Percentiles rank a stretch among this genome's conserved stretches.
Evolutionary conservation across 768 basidiomycete genomes (phyloP).

Genomic region (Rhizopogon salebrosus): DNA sequence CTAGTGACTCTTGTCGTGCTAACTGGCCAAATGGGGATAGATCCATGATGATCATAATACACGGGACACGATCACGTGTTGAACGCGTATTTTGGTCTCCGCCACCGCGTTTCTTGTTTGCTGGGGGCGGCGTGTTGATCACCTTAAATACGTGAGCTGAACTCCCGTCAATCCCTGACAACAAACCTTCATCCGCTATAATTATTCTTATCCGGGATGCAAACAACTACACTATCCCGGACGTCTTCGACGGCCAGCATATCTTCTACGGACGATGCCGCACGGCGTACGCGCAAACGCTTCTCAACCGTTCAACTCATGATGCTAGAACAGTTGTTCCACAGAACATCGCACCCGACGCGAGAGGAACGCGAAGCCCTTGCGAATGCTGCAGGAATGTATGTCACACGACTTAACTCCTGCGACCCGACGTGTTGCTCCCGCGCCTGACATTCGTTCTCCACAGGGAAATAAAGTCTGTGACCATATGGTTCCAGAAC

Average conservation of each 20-base stretch:
- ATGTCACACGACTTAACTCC: conserved; percentile 18
- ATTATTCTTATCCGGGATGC: conserved; percentile 6
- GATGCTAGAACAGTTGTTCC: conserved; percentile 70
- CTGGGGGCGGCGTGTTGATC: conserved; percentile 1
- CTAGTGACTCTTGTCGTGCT: too few relatives aligned
- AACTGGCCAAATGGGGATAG: neutral
- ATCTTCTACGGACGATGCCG: conserved; percentile 41
- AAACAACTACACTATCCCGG: conserved; percentile 35
- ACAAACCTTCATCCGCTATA: neutral
- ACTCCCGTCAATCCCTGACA: neutral
- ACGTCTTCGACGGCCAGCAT: conserved; percentile 55
- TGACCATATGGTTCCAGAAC: conserved; percentile 32
- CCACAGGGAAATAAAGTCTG: conserved; percentile 29
- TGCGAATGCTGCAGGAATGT: conserved; percentile 61
- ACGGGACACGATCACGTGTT: conserved; percentile 25
- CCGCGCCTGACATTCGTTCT: conserved; percentile 9
- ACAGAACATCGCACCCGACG: conserved; percentile 69
- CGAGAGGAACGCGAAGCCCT: conserved; percentile 65
- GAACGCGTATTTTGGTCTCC: conserved; percentile 14
- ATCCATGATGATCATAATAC: conserved; percentile 2
- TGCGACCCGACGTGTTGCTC: neutral
- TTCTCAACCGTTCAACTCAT: conserved; percentile 65
- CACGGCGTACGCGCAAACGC: conserved; percentile 62
- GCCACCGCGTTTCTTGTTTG: conserved; percentile 25
- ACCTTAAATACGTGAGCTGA: conserved; percentile 21